These are phyloP conservation scores for Arachnomyces sp. DNA, from an alignment of 2,329 filamentous ascomycete species.

Conservation along the genomic window DNA sequence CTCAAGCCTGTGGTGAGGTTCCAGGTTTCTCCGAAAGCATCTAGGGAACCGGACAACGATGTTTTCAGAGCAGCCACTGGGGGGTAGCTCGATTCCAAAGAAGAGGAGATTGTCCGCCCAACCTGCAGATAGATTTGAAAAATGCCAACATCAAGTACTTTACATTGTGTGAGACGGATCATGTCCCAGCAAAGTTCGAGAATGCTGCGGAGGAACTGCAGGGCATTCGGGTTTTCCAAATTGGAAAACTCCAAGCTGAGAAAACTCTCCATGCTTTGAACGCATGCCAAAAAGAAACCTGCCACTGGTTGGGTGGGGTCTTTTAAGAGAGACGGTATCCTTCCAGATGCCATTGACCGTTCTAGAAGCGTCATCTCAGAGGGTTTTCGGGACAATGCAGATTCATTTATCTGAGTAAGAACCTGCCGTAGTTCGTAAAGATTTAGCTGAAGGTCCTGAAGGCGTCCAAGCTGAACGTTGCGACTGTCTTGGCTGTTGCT, in stretches of 20 bases:
- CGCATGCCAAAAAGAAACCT: constrained; percentile 30
- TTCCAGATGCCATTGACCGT: constrained; percentile 32
- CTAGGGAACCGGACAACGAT: constrained; percentile 27
- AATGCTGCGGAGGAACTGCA: constrained; percentile 12
- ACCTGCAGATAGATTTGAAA: constrained; percentile 48
- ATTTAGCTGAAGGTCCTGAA: constrained; percentile 31
- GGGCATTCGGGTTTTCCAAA: too few species aligned
- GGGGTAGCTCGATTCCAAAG: constrained; percentile 20
- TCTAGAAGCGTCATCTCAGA: constrained; percentile 35
- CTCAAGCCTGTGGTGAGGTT: constrained; percentile 64
- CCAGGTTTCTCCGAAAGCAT: constrained; percentile 60
- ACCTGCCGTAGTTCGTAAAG: constrained; percentile 27
- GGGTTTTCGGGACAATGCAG: constrained; percentile 28
- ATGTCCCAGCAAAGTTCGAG: constrained; percentile 44
- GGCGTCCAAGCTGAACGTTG: constrained; percentile 23
- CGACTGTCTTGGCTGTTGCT: constrained; percentile 14
- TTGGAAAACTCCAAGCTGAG: neutral
- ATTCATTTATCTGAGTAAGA: constrained; percentile 24
- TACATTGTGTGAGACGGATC: constrained; percentile 32
- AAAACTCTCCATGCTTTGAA: constrained; percentile 13
- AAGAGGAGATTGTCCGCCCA: constrained; percentile 28
- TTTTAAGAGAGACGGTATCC: constrained; percentile 34
- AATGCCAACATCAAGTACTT: constrained; percentile 43
- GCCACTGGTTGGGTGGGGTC: constrained; percentile 34
- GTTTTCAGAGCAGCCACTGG: constrained; percentile 21